phyloP scores from a whole-genome alignment of 768 basidiomycete genomes.

The Calocera cornea region DNA sequence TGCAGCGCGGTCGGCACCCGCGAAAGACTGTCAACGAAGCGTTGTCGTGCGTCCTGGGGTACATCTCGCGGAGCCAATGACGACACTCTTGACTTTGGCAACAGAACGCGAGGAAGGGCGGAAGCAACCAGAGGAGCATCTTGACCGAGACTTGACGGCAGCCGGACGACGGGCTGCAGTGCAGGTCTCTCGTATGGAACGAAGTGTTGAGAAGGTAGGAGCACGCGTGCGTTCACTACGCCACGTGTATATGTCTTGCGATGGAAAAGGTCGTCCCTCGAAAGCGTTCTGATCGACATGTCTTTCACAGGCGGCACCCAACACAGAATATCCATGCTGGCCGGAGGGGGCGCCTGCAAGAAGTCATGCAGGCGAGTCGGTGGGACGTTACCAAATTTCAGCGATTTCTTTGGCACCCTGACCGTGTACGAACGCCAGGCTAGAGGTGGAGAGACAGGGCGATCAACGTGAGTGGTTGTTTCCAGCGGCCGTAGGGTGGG shows the following conservation, averaged over 20 bases:
- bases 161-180: not conserved
- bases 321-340: constrained; percentile 53
- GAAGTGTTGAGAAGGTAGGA: not conserved
- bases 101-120: not conserved
- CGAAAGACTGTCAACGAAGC: not conserved
- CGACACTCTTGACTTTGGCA: not conserved
- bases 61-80: not conserved
- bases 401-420: constrained; percentile 36
- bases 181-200: not conserved
- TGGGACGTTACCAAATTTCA: constrained; percentile 32
- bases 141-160: not conserved
- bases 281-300: constrained; percentile 47
- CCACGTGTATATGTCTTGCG: constrained; percentile 1
- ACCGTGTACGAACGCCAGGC: constrained; percentile 31
- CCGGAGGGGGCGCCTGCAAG: constrained; percentile 24
- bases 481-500: constrained; percentile 22
- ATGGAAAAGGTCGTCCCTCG: constrained; percentile 40
- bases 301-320: constrained; percentile 59
- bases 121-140: not conserved
- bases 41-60: not conserved
- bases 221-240: not conserved
- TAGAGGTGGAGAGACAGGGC: constrained; percentile 36
- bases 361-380: constrained; percentile 37
- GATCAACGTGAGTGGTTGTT: constrained; percentile 32
- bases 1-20: not conserved